A percentile compares a stretch with the other conserved stretches of the same genome.
Evolutionary conservation across 306 rosid species (phyloP).

Genomic region (Inga leiocalycina): DNA sequence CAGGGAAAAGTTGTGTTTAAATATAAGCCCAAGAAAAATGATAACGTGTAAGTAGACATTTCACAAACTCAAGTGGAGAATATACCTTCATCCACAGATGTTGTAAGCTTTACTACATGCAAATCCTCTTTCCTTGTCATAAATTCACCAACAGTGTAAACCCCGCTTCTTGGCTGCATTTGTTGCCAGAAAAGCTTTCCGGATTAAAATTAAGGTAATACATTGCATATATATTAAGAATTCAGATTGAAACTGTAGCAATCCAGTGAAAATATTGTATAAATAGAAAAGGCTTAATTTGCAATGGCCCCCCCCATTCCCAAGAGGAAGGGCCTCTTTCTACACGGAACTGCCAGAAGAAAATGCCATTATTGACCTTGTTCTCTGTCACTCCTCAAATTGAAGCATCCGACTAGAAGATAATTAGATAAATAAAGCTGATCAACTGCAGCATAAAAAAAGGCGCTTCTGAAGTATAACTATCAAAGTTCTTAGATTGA

Average conservation of each 20-base stretch:
- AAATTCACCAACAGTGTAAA: slow-evolving; percentile 85
- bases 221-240: neutral
- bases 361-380: neutral
- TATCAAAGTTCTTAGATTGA: neutral
- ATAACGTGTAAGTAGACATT: neutral
- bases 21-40: neutral
- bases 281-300: neutral
- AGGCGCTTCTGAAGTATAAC: neutral
- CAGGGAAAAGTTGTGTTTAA: slow-evolving; percentile 27
- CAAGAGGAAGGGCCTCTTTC: neutral
- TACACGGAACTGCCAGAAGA: neutral
- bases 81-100: slow-evolving; percentile 91
- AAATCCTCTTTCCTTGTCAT: slow-evolving; percentile 84
- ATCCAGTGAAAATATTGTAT: neutral
- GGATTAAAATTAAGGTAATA: slow-evolving; percentile 23
- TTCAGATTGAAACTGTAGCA: neutral
- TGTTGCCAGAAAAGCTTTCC: neutral
- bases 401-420: neutral
- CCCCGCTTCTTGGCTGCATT: slow-evolving; percentile 63
- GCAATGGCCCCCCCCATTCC: neutral
- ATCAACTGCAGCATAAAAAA: neutral
- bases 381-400: slow-evolving; percentile 2
- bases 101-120: slow-evolving; percentile 79
- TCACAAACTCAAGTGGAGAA: slow-evolving; percentile 7
- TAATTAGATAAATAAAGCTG: neutral